Evolutionary conservation across 2,329 filamentous ascomycete species (phyloP).

Genomic region (Microsporum audouinii): DNA sequence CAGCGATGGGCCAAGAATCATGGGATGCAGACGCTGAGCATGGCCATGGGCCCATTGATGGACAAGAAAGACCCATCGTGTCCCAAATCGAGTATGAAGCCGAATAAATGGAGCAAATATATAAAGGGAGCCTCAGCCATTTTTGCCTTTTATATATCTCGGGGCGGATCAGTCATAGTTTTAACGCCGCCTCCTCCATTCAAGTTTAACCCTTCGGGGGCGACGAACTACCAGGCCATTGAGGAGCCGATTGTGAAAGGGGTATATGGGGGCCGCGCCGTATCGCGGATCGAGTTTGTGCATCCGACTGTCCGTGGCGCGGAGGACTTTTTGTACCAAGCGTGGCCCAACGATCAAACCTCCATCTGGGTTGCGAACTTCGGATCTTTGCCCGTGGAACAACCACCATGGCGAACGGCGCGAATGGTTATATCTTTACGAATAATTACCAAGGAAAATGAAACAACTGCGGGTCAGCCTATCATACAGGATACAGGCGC

Average conservation of each 20-base stretch:
- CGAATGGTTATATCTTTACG: neutral
- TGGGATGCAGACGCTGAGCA: slow-evolving; percentile 20
- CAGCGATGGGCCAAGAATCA: slow-evolving; percentile 20
- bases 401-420: slow-evolving; percentile 1
- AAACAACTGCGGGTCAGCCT: neutral
- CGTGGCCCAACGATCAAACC: slow-evolving; percentile 18
- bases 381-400: slow-evolving; percentile 1
- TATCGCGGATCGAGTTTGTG: slow-evolving; percentile 18
- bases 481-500: neutral
- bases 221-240: slow-evolving; percentile 19
- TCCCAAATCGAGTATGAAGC: slow-evolving; percentile 11
- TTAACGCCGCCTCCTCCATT: slow-evolving; percentile 20
- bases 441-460: neutral
- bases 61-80: slow-evolving; percentile 13
- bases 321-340: slow-evolving; percentile 19
- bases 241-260: slow-evolving; percentile 22
- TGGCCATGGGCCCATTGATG: slow-evolving; percentile 20
- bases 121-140: slow-evolving; percentile 20
- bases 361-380: slow-evolving; percentile 14
- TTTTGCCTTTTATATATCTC: slow-evolving; percentile 19
- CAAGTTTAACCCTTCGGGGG: slow-evolving; percentile 19
- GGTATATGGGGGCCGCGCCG: slow-evolving; percentile 8
- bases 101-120: slow-evolving; percentile 15
- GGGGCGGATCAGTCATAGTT: slow-evolving; percentile 16
- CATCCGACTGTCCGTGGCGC: slow-evolving; percentile 19